Evolutionary conservation across 441 rosid species (phyloP), one percentile per base, ranked within the genome.

Genomic region (Kokia cookei): DNA sequence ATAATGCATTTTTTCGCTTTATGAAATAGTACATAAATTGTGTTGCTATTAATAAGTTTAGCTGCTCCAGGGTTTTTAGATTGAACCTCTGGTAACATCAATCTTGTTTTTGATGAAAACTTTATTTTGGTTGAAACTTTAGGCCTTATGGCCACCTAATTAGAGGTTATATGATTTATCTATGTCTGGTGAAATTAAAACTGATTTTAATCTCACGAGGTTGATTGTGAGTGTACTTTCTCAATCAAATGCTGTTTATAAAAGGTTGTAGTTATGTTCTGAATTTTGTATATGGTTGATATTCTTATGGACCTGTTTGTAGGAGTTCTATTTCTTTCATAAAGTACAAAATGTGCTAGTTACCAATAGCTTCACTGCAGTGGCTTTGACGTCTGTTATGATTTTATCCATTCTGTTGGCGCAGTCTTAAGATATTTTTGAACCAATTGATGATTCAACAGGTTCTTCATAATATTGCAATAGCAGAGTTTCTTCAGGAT

Each of bases 401-500:
- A 14, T 7, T 51, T 22, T 15, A 0, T 19, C 4, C 76, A 35
- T 63, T 53, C 40, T 64, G 35, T 22, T 35, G 54, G 22, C 12
- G 4, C 32, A 22, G 29, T 64, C 19, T 43, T 22, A 19, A 24
- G 12, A 12, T 45, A 27, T 59, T 45, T 72, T 72, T 47, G 24
- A 7, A 47, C 40, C 5, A 43, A 61, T 59, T 57, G 66, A 58
- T 62, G 32, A 66, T 35, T 72, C 72, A 37, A 73, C 84, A 96
- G 99, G 86, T 96, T 80, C 89, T 89, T 78, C 99, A 96, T 83
- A 96, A 96, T 75, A 91, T 91, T 81, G 95, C 98, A 60, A 86
- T 96, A 72, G 88, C 84, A 6, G 97, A 93, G 75, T 93, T 82
- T 83, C 86, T 90, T 78, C 83, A 82, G 59, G 87, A 90, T 76